Evolutionary conservation across 352 stramenopile genomes (phyloP).

Genomic region (Pythium coloratum): DNA sequence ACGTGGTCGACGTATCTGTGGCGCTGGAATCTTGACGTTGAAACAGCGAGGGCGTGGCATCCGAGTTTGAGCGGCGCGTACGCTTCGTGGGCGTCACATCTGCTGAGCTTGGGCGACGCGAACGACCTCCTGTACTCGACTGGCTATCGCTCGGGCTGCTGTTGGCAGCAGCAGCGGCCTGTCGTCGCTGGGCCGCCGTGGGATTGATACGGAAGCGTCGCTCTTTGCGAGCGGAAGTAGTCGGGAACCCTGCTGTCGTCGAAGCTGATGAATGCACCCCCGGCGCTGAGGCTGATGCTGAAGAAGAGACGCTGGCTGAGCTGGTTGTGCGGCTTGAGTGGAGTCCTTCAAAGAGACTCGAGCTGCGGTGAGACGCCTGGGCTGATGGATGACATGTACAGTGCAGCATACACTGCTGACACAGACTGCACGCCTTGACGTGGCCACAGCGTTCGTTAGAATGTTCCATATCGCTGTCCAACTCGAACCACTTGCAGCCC

Average conservation of each 20-base stretch:
- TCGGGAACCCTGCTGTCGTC: conserved; percentile 29
- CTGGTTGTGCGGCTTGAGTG: neutral
- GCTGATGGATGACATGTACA: conserved; percentile 26
- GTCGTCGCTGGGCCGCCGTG: conserved; percentile 30
- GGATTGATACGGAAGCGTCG: conserved; percentile 45
- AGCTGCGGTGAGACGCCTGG: conserved; percentile 7
- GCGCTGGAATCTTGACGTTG: neutral
- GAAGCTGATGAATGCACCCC: neutral
- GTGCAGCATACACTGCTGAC: conserved; percentile 27
- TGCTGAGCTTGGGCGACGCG: neutral
- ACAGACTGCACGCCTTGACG: conserved; percentile 23
- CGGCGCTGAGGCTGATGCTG: neutral
- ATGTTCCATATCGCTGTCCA: conserved; percentile 15
- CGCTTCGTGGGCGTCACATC: conserved; percentile 15
- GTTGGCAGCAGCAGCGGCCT: conserved; percentile 10
- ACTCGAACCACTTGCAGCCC: conserved; percentile 56
- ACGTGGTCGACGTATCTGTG: conserved; percentile 16
- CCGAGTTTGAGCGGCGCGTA: conserved; percentile 31
- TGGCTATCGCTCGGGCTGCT: conserved; percentile 14
- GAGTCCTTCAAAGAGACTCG: neutral
- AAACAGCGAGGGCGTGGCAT: conserved; percentile 18
- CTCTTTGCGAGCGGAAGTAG: conserved; percentile 31
- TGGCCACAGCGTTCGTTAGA: conserved; percentile 28
- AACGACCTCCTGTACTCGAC: neutral
- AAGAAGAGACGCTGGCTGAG: neutral